Conservation (phyloP, 1,139 yeast species). For the Geotrichum bryndzae region DNA sequence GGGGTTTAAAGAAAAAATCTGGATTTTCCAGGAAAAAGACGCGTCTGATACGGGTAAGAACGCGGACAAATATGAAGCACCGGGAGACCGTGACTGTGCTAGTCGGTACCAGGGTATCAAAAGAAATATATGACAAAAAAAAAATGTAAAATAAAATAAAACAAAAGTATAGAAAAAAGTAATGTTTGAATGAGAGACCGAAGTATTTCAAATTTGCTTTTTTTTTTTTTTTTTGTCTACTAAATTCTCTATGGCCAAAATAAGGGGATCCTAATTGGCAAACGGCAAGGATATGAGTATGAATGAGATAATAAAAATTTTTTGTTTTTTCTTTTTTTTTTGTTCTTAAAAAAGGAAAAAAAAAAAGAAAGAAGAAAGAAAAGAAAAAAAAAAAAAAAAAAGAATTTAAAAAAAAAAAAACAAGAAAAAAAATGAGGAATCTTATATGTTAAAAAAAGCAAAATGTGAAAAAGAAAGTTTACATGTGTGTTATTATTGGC, state of each 20-base stretch:
- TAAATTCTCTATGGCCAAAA: neutral
- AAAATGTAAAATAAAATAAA: neutral
- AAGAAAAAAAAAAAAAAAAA: constrained; percentile 1
- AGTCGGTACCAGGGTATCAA: neutral
- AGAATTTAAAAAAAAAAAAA: neutral
- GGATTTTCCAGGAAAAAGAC: neutral
- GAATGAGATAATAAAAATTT: neutral
- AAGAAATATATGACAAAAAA: neutral
- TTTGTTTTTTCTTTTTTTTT: constrained; percentile 1
- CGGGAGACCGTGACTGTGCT: neutral
- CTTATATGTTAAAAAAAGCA: neutral
- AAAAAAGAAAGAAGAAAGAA: neutral
- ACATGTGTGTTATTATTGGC: neutral
- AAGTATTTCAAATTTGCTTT: neutral
- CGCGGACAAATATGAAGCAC: neutral
- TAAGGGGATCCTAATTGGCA: neutral
- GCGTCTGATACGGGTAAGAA: neutral
- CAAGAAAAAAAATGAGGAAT: neutral
- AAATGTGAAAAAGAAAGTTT: neutral
- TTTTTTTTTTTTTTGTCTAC: neutral
- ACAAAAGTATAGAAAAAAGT: neutral
- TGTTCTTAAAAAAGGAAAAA: neutral
- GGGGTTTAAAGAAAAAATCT: neutral
- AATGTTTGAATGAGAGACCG: neutral
- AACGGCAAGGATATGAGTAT: no score